Base-by-base conservation (phyloP, 805 yeast species). In the Isabelozyma gotoi region DNA sequence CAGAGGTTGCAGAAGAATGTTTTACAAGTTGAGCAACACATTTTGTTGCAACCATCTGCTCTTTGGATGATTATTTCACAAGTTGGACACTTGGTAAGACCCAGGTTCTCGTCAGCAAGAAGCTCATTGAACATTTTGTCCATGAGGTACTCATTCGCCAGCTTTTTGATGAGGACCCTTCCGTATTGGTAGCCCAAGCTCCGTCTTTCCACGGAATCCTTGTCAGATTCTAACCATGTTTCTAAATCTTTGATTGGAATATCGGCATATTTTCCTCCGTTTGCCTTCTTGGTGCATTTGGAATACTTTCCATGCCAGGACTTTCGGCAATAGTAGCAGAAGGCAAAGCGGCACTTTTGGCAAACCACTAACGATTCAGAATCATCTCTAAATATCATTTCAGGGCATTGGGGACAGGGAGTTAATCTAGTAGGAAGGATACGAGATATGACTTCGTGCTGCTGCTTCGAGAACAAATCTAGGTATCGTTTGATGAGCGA, bases 41-140 rank as follows among this genome's bases (percentile, higher is more conserved):
- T 80, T 52, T 78, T 80, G 52, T 81, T 82, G 56, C 87, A 82
- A 4, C 87, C 88, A 49, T 81, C 85, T 18, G 73, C 63, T 44
- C 79, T 71, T 45, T 80, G 79, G 5, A 80, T 73, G 5, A 73
- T 73, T 2, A 73, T 52, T 12, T 59, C 56, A 52, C 87, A 82
- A 3, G 59, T 57, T 0, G 88, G 87, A 48, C 87, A 82, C 41
- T 67, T 57, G 16, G 67, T 69, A 41, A 77, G 59, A 21, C 71
- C 73, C 1, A 71, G 65, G 2, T 65, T 66, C n/a, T 67, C 71
- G 7, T 70, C 67, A 10, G 49, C 52, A 8, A 81, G 56, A 40
- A 79, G 61, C 29, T 70, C 65, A 33, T 73, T 67, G 50, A 82
- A 72, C 19, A 76, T 48, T 44, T 61, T 56, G 39, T 80, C 83